Base-by-base conservation (phyloP, 805 yeast genomes). In the Teunomyces aglyptinius region DNA sequence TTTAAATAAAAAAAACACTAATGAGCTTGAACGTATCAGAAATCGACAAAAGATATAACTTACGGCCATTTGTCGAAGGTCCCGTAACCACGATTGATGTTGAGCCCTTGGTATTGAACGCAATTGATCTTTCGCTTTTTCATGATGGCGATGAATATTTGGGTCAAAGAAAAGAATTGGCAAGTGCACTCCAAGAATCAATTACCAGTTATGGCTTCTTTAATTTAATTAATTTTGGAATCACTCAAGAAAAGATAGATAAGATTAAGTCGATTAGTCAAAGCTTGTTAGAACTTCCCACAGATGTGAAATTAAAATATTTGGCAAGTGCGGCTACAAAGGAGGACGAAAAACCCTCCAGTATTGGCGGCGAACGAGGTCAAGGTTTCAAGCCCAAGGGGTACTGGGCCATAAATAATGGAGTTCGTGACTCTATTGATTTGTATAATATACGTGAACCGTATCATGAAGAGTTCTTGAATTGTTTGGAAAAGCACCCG, bases 331-430 rank as follows among this genome's bases (percentile, higher is more conserved):
- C 52, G 4, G 43, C 47, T 40, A 49, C 33, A 26, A 44, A 47
- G 5, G 52, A 49, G 33, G 40, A 39, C 38, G 52, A 49, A 18
- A 49, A 49, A 35, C 26, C 47, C 4, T 15, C 45, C 11, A 33
- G 16, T 6, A 50, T 67, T 10, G 80, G 81, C 0, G 76, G 75
- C 6, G 77, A 76, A 49, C 59, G 78, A 16, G 80, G 78, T 5
- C 59, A 60, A 31, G 81, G 80, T 0, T 76, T 61, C 58, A 76
- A 76, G 51, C 80, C 80, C 2, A 63, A 62, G 35, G 76, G 76
- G 18, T 75, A 75, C 51, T 76, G 81, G 81, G 61, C 67, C 3
- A 70, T 74, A 60, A 65, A 70, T 15, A 67, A 73, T 48, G 72
- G 72, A 1, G 68, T 69, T 6, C 56, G 70, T 12, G 81, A 76